Base-by-base conservation (phyloP, 108 stramenopile genomes). In the Mediolabrus comicus region DNA sequence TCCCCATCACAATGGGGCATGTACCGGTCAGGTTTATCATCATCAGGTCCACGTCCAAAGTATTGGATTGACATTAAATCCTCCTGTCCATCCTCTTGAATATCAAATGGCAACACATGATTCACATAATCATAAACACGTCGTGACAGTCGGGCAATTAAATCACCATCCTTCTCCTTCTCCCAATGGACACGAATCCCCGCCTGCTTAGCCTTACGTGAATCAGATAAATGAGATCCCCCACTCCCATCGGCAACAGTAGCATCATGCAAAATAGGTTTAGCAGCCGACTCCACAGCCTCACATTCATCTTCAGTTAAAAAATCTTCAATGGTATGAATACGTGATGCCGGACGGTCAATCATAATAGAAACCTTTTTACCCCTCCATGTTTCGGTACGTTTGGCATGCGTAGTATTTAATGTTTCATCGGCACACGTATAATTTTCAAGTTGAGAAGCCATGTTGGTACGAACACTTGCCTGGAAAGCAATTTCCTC, bases 1-100 rank as follows among this genome's bases (percentile, higher is more conserved):
- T 83, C 84, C 16, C 92, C 97, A 72, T 96, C 95, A 67, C 97
- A 96, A 74, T 96, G 97, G 5, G 97, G 93, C 71, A 79, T 91
- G 79, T 96, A 97, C 59, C 91, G 77, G 75, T 97, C 97, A 0
- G 90, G 89, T 52, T 82, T 74, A 0, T 82, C 84, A 67, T 91
- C 89, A 39, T 88, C 77, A 33, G 28, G 63, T 25, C 92, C 92
- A 6, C 92, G 68, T 61, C 88, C 91, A 67, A 86, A 86, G 76
- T 96, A 96, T 66, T 93, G 92, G 64, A 96, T 93, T 1, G 67
- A 68, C 91, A 94, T 94, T 2, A 93, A 60, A 62, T 90, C 87
- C 62, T 96, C 92, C 71, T 96, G 95, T 24, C 95, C 95, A 58
- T 88, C 62, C 34, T 87, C 73, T 31, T 73, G 25, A 55, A 96